Base-by-base conservation (phyloP, 1,284 basidiomycete genomes). In the Apiotrichum gamsii region DNA sequence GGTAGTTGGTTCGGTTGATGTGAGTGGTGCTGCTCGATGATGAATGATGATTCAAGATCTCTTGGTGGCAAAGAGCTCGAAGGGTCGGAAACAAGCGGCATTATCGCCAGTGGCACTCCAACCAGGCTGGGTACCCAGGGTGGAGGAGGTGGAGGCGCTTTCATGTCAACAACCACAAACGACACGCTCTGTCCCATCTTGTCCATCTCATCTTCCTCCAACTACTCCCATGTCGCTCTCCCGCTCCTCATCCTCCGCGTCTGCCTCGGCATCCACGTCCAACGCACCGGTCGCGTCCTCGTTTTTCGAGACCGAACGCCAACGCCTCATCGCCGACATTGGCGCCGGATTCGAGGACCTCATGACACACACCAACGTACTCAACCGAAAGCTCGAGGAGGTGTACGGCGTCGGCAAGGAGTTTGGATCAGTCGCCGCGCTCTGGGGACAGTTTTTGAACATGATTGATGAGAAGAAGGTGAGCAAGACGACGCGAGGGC, bases 361-460 rank as follows among this genome's bases (percentile, higher is more conserved):
- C 5, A 74, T 95, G 15, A 84, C 84, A 2, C 81, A 85, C n/a
- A 84, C 82, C 49, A 96, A 96, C 65, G 79, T 80, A n/a, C 74
- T 93, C 16, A 95, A 95, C 68, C 82, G 91, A 49, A 91, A 90
- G 62, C 76, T 95, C 4, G 91, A 96, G 71, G 90, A 95, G 66
- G 86, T 90, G 0, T 77, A 88, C 30, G 85, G 85, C 9, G 93
- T 95, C 77, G 90, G 91, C 5, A 84, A 83, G 54, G 93, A 95
- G 74, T 94, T 95, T 67, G 82, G 85, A 45, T 90, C 87, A 0
- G 90, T 95, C 40, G 86, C 90, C 1, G 76, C 80, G 3, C 76
- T 96, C 19, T 96, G 91, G 91, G 78, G 83, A 39, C 57, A 56
- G 47, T 72, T 73, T 54, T 62, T 59, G 33, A 51, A 54, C 20